Evolutionary conservation across 192 early-diverging fungal genomes (phyloP), one percentile per base, ranked within the genome.

Genomic region (Dimargaris xerosporica): DNA sequence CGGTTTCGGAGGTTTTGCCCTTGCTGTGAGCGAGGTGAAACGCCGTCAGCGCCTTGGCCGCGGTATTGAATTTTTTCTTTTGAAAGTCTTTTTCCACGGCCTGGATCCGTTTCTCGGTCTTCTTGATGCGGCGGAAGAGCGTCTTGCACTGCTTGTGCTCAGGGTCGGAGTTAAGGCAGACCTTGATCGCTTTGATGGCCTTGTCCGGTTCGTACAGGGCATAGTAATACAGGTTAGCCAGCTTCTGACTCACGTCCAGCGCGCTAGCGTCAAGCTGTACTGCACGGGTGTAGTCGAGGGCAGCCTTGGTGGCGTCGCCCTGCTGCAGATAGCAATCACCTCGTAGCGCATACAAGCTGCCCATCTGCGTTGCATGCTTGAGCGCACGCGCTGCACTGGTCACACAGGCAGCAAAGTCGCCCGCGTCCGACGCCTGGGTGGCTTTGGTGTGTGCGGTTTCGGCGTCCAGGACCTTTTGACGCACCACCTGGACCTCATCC

Each of bases 101-200:
- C 21, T 69, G 69, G 19, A 93, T 63, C 31, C 72, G 75, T 68
- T 91, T 90, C 42, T 90, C 84, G 29, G 89, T 66, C 53, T 81
- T 80, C 61, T 91, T 93, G 42, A 93, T 63, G 54, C 69, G 73
- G 28, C 78, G 69, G 67, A 91, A 92, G 7, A 82, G 64, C 7
- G 66, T 73, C 71, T 92, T 93, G 79, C 95, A 98, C 31, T 71
- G 41, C 69, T 89, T 91, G 70, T 98, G 83, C 50, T 98, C 95
- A 1, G 91, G 93, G 67, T 98, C 95, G 5, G 84, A 83, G 29
- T 83, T 79, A 15, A 95, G 73, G 67, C 95, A 96, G 62, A 91
- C 87, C 54, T 94, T 93, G 63, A 88, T 74, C 62, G 78, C 75
- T 0, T 75, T 65, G 34, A 91, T 53, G 11, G 90, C 85, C 30